Percentiles rank a stretch among this genome's conserved stretches.
These are phyloP conservation scores for Rhodotorula graminis DNA, from an alignment of 768 basidiomycete species.

Conservation along the genomic window DNA sequence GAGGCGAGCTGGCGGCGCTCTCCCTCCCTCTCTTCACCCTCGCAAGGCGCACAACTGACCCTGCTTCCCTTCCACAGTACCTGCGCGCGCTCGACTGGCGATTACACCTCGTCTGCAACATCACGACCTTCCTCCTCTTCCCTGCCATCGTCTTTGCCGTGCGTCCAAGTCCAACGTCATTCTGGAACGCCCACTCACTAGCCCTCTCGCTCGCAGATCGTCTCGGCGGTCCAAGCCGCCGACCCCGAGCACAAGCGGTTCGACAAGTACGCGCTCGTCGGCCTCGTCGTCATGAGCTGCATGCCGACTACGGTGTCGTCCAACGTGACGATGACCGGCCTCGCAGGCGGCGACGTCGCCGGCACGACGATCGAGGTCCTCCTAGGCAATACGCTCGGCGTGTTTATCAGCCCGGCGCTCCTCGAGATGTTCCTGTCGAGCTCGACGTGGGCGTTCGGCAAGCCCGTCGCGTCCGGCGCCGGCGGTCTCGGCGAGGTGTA, in stretches of 20 bases:
- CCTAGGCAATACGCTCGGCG: conserved; percentile 45
- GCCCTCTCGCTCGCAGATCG: conserved; percentile 7
- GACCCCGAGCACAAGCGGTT: conserved; percentile 39
- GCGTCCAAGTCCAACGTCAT: background rate
- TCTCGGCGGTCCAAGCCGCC: conserved; percentile 34
- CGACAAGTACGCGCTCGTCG: conserved; percentile 42
- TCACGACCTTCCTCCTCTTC: conserved; percentile 45
- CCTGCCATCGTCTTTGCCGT: conserved; percentile 45
- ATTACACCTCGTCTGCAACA: conserved; percentile 44
- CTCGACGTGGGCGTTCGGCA: conserved; percentile 27
- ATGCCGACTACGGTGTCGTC: conserved; percentile 11
- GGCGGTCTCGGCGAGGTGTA: conserved; percentile 39
- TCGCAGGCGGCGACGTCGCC: conserved; percentile 44
- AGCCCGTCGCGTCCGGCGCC: conserved; percentile 37
- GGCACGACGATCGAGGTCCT: conserved; percentile 46
- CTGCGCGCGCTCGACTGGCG: conserved; percentile 40
- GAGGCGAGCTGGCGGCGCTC: background rate
- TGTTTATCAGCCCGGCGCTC: conserved; percentile 44
- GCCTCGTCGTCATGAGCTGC: conserved; percentile 42
- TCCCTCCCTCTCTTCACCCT: too few relatives aligned
- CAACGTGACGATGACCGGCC: conserved; percentile 46
- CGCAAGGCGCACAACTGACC: background rate
- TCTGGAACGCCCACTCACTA: background rate
- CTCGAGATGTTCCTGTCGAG: conserved; percentile 34
- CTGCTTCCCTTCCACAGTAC: conserved; percentile 6